phyloP scores from a whole-genome alignment of 2,329 filamentous ascomycete genomes.

The Cladobotryum mycophilum region DNA sequence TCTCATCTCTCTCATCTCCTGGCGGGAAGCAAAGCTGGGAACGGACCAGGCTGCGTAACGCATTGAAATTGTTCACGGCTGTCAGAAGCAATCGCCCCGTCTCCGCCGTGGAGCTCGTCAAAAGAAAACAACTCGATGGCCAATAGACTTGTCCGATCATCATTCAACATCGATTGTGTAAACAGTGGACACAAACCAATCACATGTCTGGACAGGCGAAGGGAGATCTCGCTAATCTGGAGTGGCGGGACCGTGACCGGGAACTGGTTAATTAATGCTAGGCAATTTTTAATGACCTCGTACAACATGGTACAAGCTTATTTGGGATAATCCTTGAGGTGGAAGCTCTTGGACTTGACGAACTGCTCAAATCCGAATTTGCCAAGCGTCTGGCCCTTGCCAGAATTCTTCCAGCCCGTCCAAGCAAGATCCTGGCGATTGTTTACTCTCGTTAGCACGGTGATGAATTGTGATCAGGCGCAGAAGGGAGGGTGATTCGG shows the following conservation, averaged over 20 bases:
- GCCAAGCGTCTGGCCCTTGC: conserved; percentile 84
- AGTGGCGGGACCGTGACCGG: conserved; percentile 3
- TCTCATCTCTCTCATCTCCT: background rate
- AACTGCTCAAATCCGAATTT: conserved; percentile 92
- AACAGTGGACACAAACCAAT: conserved; percentile 5
- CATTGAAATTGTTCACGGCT: background rate
- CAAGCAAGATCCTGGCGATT: conserved; percentile 72
- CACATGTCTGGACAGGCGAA: conserved; percentile 4
- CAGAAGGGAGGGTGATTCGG: background rate
- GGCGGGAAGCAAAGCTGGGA: background rate
- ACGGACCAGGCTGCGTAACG: background rate
- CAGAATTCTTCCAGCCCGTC: conserved; percentile 97
- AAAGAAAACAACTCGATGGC: background rate
- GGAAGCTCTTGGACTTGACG: conserved; percentile 92
- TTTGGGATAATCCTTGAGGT: conserved; percentile 76
- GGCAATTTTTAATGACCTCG: background rate
- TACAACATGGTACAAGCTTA: conserved; percentile 23
- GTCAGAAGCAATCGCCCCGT: background rate
- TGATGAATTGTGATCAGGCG: background rate
- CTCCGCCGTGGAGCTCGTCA: background rate
- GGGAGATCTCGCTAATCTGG: conserved; percentile 18
- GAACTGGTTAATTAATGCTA: conserved; percentile 4
- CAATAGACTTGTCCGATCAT: background rate
- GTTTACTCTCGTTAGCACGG: conserved; percentile 12
- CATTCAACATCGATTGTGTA: conserved; percentile 3